phyloP scores from a whole-genome alignment of 2,329 filamentous ascomycete species.

The Epichloe bromicola region DNA sequence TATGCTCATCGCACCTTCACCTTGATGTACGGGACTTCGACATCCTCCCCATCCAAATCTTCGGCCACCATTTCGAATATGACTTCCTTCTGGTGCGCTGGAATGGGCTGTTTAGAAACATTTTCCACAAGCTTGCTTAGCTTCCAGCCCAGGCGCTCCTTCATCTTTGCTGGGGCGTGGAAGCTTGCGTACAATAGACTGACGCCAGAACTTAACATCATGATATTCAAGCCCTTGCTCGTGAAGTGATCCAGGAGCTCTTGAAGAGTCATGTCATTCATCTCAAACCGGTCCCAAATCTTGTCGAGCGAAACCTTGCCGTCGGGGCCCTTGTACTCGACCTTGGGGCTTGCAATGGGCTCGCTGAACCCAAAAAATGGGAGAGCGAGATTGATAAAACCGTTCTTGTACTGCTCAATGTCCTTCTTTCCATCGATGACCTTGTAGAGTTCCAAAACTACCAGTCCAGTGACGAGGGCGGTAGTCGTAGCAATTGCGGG shows the following conservation, averaged over 20 bases:
- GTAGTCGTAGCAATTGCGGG: constrained; percentile 97
- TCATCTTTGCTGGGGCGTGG: constrained; percentile 65
- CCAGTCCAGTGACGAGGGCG: constrained; percentile 84
- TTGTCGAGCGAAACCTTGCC: constrained; percentile 82
- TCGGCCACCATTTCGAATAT: constrained; percentile 95
- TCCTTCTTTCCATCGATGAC: constrained; percentile 92
- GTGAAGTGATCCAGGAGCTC: constrained; percentile 77
- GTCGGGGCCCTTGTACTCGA: constrained; percentile 68
- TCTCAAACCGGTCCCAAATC: constrained; percentile 95
- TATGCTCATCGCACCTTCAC: constrained; percentile 45
- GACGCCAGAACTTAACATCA: constrained; percentile 95
- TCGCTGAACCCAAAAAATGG: constrained; percentile 99
- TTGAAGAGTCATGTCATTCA: constrained; percentile 70
- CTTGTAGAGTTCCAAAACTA: constrained; percentile 91
- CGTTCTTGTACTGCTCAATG: constrained; percentile 98
- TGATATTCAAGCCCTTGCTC: constrained; percentile 65
- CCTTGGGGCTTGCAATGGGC: constrained; percentile 87
- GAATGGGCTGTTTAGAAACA: constrained; percentile 85
- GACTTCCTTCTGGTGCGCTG: constrained; percentile 82
- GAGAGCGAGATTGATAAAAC: constrained; percentile 89
- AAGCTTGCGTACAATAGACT: constrained; percentile 90
- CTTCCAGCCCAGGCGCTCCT: constrained; percentile 71
- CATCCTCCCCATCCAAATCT: constrained; percentile 79
- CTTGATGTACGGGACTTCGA: constrained; percentile 95
- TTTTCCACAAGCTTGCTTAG: constrained; percentile 78